Percentiles rank a stretch among this genome's conserved stretches.
phyloP scores from a whole-genome alignment of 2,329 filamentous ascomycete species.

The Amauroascus niger region DNA sequence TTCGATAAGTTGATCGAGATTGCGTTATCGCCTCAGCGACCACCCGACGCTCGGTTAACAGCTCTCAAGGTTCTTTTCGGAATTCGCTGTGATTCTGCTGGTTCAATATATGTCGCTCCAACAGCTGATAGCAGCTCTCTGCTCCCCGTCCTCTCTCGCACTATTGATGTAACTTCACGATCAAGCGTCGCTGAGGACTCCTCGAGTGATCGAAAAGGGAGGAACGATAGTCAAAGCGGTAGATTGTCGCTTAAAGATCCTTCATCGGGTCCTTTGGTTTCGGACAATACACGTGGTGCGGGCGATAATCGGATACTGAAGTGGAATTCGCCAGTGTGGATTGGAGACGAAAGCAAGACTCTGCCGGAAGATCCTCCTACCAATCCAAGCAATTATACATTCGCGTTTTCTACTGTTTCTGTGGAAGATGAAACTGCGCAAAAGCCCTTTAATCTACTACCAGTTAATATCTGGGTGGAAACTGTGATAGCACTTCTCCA shows the following conservation, averaged over 20 bases:
- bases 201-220: constrained; percentile 28
- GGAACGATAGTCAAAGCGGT: constrained; percentile 28
- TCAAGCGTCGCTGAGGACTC: constrained; percentile 36
- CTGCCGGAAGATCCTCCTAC: constrained; percentile 46
- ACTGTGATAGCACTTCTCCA: constrained; percentile 63
- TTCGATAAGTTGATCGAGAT: constrained; percentile 58
- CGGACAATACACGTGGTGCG: constrained; percentile 28
- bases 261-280: constrained; percentile 23
- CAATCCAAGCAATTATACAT: constrained; percentile 43
- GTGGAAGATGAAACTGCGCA: constrained; percentile 25
- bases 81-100: constrained; percentile 69
- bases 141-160: constrained; percentile 61
- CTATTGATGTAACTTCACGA: constrained; percentile 42
- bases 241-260: constrained; percentile 28
- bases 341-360: constrained; percentile 45
- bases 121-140: constrained; percentile 64
- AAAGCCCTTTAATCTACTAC: constrained; percentile 39
- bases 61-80: constrained; percentile 73
- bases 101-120: constrained; percentile 61
- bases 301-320: constrained; percentile 28
- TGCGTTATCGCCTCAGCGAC: constrained; percentile 50
- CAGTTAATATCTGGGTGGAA: constrained; percentile 62
- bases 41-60: constrained; percentile 60
- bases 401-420: constrained; percentile 35
- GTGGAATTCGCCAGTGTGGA: constrained; percentile 44